Conservation (phyloP, 257 asterid species). For the Primulina eburnea region DNA sequence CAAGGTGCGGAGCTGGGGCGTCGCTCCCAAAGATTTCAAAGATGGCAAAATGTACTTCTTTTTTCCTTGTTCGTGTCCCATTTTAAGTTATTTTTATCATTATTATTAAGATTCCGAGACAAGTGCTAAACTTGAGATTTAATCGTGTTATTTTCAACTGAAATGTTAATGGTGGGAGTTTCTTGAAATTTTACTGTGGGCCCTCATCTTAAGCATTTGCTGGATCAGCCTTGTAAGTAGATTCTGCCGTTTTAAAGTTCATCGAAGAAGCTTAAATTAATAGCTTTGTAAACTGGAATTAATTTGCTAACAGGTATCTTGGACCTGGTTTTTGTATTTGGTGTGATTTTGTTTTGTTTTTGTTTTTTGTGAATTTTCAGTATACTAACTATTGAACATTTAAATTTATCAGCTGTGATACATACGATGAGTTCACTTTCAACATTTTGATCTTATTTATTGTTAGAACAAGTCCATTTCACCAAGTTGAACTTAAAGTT, state of each 20-base stretch:
- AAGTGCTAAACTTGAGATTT: too few relatives aligned
- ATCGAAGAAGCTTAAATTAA: constrained; percentile 8
- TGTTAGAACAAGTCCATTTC: constrained; percentile 63
- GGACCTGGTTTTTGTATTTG: background rate
- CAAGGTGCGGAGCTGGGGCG: constrained; percentile 28
- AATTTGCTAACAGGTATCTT: background rate
- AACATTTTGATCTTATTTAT: background rate
- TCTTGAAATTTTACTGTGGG: background rate
- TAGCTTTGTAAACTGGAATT: background rate
- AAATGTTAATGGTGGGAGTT: constrained; percentile 10
- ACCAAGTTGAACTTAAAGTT: constrained; percentile 78
- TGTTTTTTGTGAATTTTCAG: background rate
- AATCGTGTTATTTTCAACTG: constrained; percentile 11
- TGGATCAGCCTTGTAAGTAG: background rate
- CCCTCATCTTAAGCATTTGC: background rate
- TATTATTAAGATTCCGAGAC: too few relatives aligned
- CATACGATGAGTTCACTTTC: background rate
- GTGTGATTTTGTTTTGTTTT: background rate
- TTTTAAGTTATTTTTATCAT: background rate
- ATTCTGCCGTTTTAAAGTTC: constrained; percentile 3
- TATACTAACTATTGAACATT: constrained; percentile 5
- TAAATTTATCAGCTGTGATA: background rate
- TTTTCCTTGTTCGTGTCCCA: background rate
- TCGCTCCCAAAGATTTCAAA: constrained; percentile 43
- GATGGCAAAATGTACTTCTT: constrained; percentile 60